Conservation (phyloP, 768 basidiomycete genomes). For the Trametes meyenii region DNA sequence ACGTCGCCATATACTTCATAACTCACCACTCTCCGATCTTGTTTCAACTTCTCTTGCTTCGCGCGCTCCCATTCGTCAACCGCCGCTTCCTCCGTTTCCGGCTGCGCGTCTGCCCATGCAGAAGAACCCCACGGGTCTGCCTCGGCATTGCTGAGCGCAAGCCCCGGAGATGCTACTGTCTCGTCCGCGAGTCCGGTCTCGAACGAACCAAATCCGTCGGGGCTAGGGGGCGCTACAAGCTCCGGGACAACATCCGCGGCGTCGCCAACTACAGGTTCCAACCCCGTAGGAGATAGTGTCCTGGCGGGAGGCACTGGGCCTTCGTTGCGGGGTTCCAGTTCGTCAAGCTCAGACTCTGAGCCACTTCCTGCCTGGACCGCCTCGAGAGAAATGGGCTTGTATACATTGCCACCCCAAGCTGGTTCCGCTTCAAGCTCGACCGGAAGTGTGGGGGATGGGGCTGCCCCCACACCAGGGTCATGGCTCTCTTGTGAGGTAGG, state of each 20-base stretch:
- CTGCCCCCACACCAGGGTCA: too few relatives aligned
- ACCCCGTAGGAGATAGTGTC: neutral
- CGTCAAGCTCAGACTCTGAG: too few relatives aligned
- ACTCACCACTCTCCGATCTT: constrained; percentile 69
- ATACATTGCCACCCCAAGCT: too few relatives aligned
- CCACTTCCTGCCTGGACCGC: too few relatives aligned
- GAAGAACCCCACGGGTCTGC: constrained; percentile 35
- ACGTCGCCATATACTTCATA: neutral
- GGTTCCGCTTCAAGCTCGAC: too few relatives aligned
- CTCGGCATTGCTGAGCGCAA: constrained; percentile 28
- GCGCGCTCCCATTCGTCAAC: constrained; percentile 73
- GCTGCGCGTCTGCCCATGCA: constrained; percentile 30
- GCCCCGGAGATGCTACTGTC: constrained; percentile 41
- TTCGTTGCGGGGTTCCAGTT: too few relatives aligned
- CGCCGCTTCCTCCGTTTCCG: constrained; percentile 29
- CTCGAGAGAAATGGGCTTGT: too few relatives aligned
- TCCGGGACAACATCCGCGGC: constrained; percentile 10
- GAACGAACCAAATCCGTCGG: constrained; percentile 62
- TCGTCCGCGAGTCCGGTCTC: constrained; percentile 47
- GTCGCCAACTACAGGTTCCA: constrained; percentile 5
- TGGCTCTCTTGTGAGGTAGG: too few relatives aligned
- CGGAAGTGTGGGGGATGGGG: too few relatives aligned
- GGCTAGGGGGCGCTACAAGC: constrained; percentile 37
- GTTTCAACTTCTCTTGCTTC: constrained; percentile 55
- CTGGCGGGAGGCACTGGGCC: neutral